phyloP scores from a whole-genome alignment of 1,139 yeast genomes.

The Diutina ranongensis region DNA sequence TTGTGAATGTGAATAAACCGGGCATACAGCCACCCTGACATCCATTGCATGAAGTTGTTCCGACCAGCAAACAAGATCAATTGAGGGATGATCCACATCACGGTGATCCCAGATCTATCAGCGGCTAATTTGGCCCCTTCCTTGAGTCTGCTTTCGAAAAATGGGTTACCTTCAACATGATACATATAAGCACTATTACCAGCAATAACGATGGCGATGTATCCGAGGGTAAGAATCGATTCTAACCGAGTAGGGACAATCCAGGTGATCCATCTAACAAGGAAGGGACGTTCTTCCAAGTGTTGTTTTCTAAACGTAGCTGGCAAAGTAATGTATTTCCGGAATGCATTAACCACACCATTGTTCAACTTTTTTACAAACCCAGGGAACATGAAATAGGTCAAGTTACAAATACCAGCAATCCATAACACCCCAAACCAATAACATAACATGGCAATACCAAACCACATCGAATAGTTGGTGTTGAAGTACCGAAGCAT shows the following conservation, averaged over 20 bases:
- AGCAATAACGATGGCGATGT: neutral
- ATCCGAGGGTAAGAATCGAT: neutral
- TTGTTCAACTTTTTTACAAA: constrained; percentile 22
- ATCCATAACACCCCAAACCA: constrained; percentile 32
- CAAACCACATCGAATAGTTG: constrained; percentile 36
- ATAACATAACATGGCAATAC: constrained; percentile 35
- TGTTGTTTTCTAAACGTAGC: constrained; percentile 34
- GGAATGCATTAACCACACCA: constrained; percentile 21
- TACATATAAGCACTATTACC: constrained; percentile 6
- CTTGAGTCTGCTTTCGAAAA: constrained; percentile 17
- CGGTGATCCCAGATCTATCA: constrained; percentile 20
- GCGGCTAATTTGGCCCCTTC: constrained; percentile 47
- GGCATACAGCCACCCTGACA: constrained; percentile 19
- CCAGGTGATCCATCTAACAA: neutral
- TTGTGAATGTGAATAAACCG: constrained; percentile 29
- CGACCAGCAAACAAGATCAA: constrained; percentile 4
- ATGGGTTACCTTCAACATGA: constrained; percentile 13
- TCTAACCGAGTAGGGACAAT: constrained; percentile 3
- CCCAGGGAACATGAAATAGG: constrained; percentile 24
- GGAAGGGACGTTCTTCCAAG: constrained; percentile 17
- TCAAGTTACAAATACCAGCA: constrained; percentile 31
- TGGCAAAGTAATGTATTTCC: constrained; percentile 36
- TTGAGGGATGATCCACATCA: constrained; percentile 5
- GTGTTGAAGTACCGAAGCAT: constrained; percentile 2
- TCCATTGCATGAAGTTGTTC: constrained; percentile 6